Base-by-base conservation (phyloP, 2,329 filamentous ascomycete genomes). In the Furcasterigmium sp. region DNA sequence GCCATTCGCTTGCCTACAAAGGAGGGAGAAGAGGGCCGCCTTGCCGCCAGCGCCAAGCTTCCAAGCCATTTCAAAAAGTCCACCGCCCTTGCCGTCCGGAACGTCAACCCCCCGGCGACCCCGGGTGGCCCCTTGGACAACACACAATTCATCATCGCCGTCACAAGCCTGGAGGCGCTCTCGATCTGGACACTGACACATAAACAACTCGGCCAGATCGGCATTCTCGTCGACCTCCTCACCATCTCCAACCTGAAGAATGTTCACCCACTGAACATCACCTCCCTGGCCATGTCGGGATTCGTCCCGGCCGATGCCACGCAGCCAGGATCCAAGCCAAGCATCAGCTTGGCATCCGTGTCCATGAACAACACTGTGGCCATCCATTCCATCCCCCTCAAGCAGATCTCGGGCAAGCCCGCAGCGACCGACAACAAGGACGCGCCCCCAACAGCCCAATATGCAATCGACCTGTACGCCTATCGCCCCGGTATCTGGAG, bases 361-460 rank as follows among this genome's bases (percentile, higher is more conserved):
- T 89, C 85, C 39, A 82, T 94, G 53, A 84, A 82, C 47, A 91
- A 90, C 59, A 87, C 82, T 0, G 80, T 90, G 32, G 80, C 85
- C 23, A 82, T 95, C 20, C 87, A 95, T 62, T 85, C 80, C 30
- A 82, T 95, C 49, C 82, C 87, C 0, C 75, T 95, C 38, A 70
- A 67, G 50, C 69, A 66, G 47, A 54, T 65, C 32, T 46, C 66
- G 39, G 63, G 70, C 51, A 61, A 60, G 44, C 50, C 60, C 13
- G 28, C 50, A 14, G 54, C 62, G 8, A 47, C 61, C 34, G 59
- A 56, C 44, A 60, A 59, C 41, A 65, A 62, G 43, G 61, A 56
- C 0, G 61, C 65, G 13, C 67, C 77, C 1, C 68, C 68, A n/a
- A 65, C 71, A 11, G 70, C 76, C 9, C 85, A 87, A 48, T 90